A percentile compares a stretch with the other conserved stretches of the same genome.
Conservation (phyloP, 441 rosid genomes). For the Gossypium lobatum region DNA sequence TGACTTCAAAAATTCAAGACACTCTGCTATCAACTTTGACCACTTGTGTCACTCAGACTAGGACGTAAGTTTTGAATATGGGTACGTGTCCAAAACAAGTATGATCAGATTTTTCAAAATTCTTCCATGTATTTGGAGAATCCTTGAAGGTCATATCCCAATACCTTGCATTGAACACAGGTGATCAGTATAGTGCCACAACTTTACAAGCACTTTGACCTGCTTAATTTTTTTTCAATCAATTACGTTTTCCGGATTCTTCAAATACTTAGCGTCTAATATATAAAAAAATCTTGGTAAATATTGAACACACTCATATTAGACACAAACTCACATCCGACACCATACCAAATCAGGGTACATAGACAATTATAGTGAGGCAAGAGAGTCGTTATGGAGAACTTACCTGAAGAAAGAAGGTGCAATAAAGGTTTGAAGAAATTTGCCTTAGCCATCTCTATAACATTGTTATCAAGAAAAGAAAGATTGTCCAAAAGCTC, state of each 20-base stretch:
- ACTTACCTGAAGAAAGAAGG: constrained; percentile 32
- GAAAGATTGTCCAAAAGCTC: constrained; percentile 32
- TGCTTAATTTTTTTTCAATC: not conserved
- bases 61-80: not conserved
- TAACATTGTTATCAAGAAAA: constrained; percentile 27
- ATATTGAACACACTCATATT: not conserved
- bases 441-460: constrained; percentile 38
- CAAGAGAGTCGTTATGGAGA: not conserved
- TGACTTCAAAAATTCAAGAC: not conserved
- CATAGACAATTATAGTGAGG: not conserved
- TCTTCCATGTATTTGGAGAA: not conserved
- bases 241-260: not conserved
- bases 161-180: not conserved
- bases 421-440: constrained; percentile 32
- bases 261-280: not conserved
- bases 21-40: not conserved
- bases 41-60: not conserved
- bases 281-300: not conserved
- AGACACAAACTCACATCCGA: not conserved
- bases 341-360: not conserved
- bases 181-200: not conserved
- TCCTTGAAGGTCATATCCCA: not conserved
- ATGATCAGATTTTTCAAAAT: not conserved
- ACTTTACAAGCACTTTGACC: constrained; percentile 1
- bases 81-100: not conserved